Evolutionary conservation across 1,284 basidiomycete genomes (phyloP).

Genomic region (Ceratobasidium theobromae): DNA sequence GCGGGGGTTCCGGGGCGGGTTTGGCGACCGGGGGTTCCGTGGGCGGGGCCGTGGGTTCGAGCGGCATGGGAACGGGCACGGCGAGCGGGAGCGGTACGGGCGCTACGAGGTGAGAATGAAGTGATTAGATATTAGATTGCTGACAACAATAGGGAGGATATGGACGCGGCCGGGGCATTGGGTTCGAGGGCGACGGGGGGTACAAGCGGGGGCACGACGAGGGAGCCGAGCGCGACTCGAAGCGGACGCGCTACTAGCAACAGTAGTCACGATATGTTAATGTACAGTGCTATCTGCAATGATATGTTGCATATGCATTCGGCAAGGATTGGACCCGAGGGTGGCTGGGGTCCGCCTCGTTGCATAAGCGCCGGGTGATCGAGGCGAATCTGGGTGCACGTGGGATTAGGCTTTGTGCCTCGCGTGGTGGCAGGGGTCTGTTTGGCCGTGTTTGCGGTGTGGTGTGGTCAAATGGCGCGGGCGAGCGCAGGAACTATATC

Average conservation of each 20-base stretch:
- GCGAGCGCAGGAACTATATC: neutral
- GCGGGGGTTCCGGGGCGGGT: constrained; percentile 37
- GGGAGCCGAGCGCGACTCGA: constrained; percentile 35
- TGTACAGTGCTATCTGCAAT: neutral
- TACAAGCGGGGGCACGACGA: constrained; percentile 36
- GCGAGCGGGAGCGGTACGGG: constrained; percentile 17
- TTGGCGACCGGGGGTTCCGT: constrained; percentile 38
- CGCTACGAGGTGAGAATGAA: neutral
- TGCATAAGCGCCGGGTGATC: neutral
- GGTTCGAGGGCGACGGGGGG: constrained; percentile 4
- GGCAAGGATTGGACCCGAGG: too few relatives aligned
- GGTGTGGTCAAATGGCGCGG: neutral
- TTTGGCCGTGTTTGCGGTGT: constrained; percentile 9
- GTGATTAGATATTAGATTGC: too few relatives aligned
- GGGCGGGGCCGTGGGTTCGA: constrained; percentile 34
- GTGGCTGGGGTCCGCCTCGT: neutral
- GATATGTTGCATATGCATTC: too few relatives aligned
- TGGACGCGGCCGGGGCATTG: constrained; percentile 5
- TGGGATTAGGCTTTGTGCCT: constrained; percentile 26
- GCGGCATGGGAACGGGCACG: constrained; percentile 30
- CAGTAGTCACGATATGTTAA: neutral
- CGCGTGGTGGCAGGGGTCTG: constrained; percentile 12
- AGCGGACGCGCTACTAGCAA: constrained; percentile 33
- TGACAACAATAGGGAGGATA: too few relatives aligned
- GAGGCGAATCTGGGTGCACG: constrained; percentile 23